These are phyloP conservation scores for Hemisphaericaspora nanyangensis DNA, from an alignment of 805 yeast species.

Conservation along the genomic window DNA sequence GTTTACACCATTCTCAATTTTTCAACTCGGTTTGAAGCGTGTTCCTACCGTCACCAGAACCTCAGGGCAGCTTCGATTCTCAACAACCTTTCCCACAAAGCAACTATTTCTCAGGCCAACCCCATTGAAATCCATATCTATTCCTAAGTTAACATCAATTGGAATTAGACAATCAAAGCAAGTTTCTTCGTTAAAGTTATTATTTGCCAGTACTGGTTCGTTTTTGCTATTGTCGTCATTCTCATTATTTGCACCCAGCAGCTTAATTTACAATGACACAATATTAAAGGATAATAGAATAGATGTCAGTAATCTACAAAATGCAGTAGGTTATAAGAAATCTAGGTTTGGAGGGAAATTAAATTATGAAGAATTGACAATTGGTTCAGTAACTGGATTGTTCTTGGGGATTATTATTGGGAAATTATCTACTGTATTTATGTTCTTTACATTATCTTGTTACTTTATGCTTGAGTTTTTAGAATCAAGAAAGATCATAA, in stretches of 20 bases:
- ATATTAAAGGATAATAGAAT: not conserved
- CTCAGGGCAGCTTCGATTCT: too few species aligned
- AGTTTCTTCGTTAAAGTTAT: slow-evolving; percentile 4
- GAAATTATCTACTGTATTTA: slow-evolving; percentile 52
- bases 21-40: not conserved
- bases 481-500: slow-evolving; percentile 50
- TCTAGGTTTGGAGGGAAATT: slow-evolving; percentile 41
- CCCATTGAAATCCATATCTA: not conserved
- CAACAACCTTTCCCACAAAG: not conserved
- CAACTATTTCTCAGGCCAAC: not conserved
- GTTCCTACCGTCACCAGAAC: too few species aligned
- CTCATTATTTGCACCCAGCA: slow-evolving; percentile 1
- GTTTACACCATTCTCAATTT: not conserved
- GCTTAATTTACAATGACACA: slow-evolving; percentile 5
- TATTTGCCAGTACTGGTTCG: slow-evolving; percentile 6
- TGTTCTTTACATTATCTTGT: slow-evolving; percentile 45
- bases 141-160: not conserved
- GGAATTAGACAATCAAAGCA: not conserved
- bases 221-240: slow-evolving; percentile 2
- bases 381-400: slow-evolving; percentile 62
- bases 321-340: slow-evolving; percentile 3
- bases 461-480: slow-evolving; percentile 49
- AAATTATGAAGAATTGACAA: slow-evolving; percentile 58
- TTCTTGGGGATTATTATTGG: slow-evolving; percentile 59
- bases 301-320: slow-evolving; percentile 2